Conservation (phyloP, 805 yeast species). For the Wickerhamiella alocasiicola region DNA sequence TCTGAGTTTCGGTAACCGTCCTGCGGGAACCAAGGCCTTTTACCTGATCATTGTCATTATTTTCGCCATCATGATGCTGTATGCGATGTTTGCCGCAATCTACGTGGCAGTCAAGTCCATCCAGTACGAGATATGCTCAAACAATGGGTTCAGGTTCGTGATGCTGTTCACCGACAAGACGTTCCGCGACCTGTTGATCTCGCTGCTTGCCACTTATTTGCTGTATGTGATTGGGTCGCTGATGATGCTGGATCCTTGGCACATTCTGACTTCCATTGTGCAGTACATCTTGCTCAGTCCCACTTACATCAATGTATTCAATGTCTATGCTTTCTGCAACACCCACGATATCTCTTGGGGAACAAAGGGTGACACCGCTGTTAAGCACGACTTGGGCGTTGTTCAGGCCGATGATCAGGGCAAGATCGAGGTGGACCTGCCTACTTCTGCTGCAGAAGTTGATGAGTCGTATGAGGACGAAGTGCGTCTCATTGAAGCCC, state of each 20-base stretch:
- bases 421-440: conserved; percentile 55
- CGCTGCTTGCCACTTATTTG: conserved; percentile 71
- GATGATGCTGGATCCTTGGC: conserved; percentile 80
- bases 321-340: conserved; percentile 91
- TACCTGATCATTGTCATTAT: conserved; percentile 62
- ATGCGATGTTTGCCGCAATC: conserved; percentile 78
- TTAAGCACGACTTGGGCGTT: conserved; percentile 62
- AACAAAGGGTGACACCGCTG: conserved; percentile 68
- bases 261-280: conserved; percentile 74
- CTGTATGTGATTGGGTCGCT: conserved; percentile 69
- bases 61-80: conserved; percentile 80
- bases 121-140: conserved; percentile 37
- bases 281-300: conserved; percentile 83
- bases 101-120: conserved; percentile 67
- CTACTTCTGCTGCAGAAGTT: conserved; percentile 64
- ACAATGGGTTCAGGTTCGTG: conserved; percentile 34
- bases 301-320: conserved; percentile 77
- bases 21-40: conserved; percentile 73
- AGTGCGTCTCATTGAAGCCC: conserved; percentile 39
- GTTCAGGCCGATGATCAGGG: conserved; percentile 62
- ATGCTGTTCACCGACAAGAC: conserved; percentile 36
- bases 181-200: conserved; percentile 78
- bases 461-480: conserved; percentile 61
- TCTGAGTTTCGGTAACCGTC: conserved; percentile 85
- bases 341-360: conserved; percentile 98